Base-by-base conservation (phyloP, 441 rosid genomes). In the Adansonia rubrostipa region DNA sequence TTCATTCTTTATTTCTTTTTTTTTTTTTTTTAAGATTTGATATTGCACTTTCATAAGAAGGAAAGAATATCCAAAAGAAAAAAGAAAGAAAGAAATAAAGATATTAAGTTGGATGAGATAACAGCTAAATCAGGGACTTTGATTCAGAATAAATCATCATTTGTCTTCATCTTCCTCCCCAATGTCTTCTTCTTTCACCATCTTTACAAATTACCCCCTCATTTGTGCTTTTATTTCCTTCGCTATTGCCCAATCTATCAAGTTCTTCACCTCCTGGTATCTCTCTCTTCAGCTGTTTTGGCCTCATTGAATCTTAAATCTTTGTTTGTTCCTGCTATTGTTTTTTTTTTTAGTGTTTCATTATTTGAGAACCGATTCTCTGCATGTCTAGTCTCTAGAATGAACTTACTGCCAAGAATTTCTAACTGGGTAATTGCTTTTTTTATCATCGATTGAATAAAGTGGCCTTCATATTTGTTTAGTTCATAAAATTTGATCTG, bases 181-280 rank as follows among this genome's bases (percentile, higher is more conserved):
- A 4, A 71, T 87, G 10, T 77, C 85, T 11, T 81, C 88, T 6
- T 78, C 84, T 17, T 53, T 14, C 7, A 84, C 92, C 0, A 51
- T 88, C 6, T 77, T 86, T 57, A 76, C 84, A 9, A 96, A 92
- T 80, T 92, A 83, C 66, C 97, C 97, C 80, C 92, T 96, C 54
- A 65, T 92, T 58, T 90, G 87, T 17, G 90, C 99, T 56, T 7
- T 92, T 11, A 50, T 83, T 8, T 84, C 94, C 50, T 89, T 92
- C 77, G 83, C 86, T 71, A 73, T 96, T 73, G 95, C 97, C 45
- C 99, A 96, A 64, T 79, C 84, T 74, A 82, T 81, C 82, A 94
- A 96, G 87, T 64, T 92, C 83, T 86, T 94, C 86, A 88, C 92
- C 83, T 75, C 89, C 84, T 85, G 97, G 98, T 91, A 89, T 33